These are phyloP conservation scores for Friedmanniomyces endolithicus DNA, from an alignment of 495 filamentous ascomycete species.

Conservation along the genomic window DNA sequence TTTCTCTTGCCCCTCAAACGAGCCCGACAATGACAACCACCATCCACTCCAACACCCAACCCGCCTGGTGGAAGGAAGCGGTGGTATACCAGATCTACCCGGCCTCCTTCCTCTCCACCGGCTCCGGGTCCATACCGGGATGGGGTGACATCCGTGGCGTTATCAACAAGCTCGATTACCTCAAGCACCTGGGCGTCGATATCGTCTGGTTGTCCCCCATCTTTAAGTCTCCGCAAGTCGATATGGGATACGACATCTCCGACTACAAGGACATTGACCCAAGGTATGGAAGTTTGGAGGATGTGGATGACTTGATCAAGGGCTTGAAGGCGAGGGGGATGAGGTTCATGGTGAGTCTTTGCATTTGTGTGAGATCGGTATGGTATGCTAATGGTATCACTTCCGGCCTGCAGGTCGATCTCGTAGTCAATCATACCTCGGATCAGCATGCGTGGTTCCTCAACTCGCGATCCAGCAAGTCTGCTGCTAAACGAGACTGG, in stretches of 20 bases:
- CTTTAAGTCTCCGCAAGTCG: constrained; percentile 31
- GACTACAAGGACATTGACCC: constrained; percentile 35
- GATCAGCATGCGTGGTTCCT: constrained; percentile 47
- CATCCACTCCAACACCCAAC: constrained; percentile 15
- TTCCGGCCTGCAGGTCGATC: neutral
- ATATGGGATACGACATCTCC: constrained; percentile 35
- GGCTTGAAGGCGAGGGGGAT: constrained; percentile 40
- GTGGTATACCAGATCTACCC: constrained; percentile 34
- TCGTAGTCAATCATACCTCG: constrained; percentile 47
- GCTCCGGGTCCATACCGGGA: constrained; percentile 21
- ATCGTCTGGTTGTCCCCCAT: constrained; percentile 33
- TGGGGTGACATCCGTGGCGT: constrained; percentile 33
- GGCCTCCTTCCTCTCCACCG: constrained; percentile 30
- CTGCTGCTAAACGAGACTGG: constrained; percentile 43
- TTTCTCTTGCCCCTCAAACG: no score
- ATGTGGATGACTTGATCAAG: constrained; percentile 41
- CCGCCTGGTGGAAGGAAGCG: constrained; percentile 33
- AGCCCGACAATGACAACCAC: constrained; percentile 7
- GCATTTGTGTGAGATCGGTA: neutral
- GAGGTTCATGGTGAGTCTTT: constrained; percentile 43
- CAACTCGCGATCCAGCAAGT: constrained; percentile 37
- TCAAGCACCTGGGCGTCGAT: constrained; percentile 31
- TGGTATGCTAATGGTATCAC: neutral
- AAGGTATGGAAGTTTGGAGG: constrained; percentile 42
- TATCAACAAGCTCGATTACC: constrained; percentile 30